Evolutionary conservation across 2,329 filamentous ascomycete genomes (phyloP).

Genomic region (Ophiostoma himal-ulmi): DNA sequence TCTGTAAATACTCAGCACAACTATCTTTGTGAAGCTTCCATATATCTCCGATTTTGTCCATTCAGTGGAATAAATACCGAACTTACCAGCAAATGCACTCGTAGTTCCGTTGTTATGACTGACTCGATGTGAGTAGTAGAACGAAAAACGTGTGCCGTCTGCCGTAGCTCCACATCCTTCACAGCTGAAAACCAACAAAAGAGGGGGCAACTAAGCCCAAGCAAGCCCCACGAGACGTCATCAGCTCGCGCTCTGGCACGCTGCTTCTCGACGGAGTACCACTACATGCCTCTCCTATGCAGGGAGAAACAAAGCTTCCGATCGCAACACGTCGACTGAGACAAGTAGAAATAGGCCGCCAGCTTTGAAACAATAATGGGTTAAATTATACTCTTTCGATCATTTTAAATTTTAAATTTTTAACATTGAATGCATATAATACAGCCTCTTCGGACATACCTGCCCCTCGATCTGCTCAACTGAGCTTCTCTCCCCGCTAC

Average conservation of each 20-base stretch:
- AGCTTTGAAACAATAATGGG: neutral
- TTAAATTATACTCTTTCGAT: neutral
- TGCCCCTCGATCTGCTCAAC: neutral
- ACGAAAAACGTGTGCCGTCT: neutral
- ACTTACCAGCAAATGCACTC: neutral
- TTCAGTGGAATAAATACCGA: slow-evolving; percentile 4
- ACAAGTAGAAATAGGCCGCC: neutral
- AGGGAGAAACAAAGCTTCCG: neutral
- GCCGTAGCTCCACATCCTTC: neutral
- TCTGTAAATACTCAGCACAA: neutral
- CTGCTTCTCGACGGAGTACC: neutral
- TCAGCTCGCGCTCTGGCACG: neutral
- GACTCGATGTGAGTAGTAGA: neutral
- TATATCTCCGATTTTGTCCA: neutral
- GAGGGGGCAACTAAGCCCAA: slow-evolving; percentile 6
- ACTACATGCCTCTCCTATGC: neutral
- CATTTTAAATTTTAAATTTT: neutral
- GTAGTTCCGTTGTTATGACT: neutral
- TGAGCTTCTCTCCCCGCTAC: neutral
- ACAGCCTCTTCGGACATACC: neutral
- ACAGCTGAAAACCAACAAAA: slow-evolving; percentile 7
- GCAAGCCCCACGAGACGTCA: slow-evolving; percentile 7
- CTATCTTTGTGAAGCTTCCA: neutral
- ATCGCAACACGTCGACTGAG: neutral
- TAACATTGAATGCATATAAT: neutral